Evolutionary conservation across 371 early-diverging fungal species (phyloP).

Genomic region (Actinomucor elegans): DNA sequence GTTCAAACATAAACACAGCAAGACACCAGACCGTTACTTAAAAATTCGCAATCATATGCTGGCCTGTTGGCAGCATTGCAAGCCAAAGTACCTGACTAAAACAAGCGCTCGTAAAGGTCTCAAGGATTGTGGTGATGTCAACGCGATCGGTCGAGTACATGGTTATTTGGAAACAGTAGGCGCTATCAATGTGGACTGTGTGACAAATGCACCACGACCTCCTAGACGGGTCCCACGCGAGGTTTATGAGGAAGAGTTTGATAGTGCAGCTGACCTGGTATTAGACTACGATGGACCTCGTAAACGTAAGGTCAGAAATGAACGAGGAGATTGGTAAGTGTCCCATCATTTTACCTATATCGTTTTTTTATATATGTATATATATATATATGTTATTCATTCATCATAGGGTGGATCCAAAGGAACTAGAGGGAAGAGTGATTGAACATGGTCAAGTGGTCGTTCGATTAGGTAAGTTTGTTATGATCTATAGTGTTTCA

Average conservation of each 20-base stretch:
- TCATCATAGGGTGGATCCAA: slow-evolving; percentile 71
- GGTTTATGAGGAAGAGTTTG: slow-evolving; percentile 15
- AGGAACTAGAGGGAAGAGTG: slow-evolving; percentile 63
- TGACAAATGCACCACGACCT: slow-evolving; percentile 37
- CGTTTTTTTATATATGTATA: too few species aligned
- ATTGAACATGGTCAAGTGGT: slow-evolving; percentile 55
- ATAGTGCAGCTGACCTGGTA: slow-evolving; percentile 36
- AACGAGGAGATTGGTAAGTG: slow-evolving; percentile 35
- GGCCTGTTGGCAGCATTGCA: slow-evolving; percentile 64
- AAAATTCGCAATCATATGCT: slow-evolving; percentile 85
- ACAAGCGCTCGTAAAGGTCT: slow-evolving; percentile 38
- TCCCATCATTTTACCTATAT: too few species aligned
- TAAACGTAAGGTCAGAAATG: slow-evolving; percentile 63
- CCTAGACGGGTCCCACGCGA: slow-evolving; percentile 27
- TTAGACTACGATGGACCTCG: slow-evolving; percentile 49
- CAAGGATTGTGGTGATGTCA: slow-evolving; percentile 83
- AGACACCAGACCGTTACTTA: slow-evolving; percentile 88
- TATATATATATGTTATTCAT: too few species aligned
- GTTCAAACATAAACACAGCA: slow-evolving; percentile 69
- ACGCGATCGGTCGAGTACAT: slow-evolving; percentile 90
- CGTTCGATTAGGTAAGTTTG: slow-evolving; percentile 11
- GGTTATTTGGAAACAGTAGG: slow-evolving; percentile 78
- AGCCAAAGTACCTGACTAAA: slow-evolving; percentile 70
- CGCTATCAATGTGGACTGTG: slow-evolving; percentile 72
- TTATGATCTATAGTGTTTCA: slow-evolving; percentile 5